Evolutionary conservation across 2,329 filamentous ascomycete species (phyloP).

Genomic region (Phialocephala subalpina): DNA sequence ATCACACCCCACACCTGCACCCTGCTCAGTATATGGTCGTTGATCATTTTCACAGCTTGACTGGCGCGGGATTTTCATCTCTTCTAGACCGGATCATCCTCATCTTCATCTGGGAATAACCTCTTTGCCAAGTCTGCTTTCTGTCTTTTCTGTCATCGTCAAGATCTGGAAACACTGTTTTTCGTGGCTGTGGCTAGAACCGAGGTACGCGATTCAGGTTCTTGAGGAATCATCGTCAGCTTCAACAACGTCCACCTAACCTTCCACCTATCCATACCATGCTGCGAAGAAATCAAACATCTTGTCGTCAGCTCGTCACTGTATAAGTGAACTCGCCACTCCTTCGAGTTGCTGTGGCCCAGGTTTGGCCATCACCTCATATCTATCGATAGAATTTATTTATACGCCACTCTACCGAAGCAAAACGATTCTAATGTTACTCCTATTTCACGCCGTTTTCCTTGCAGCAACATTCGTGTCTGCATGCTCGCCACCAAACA

Average conservation of each 20-base stretch:
- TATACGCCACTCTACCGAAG: neutral
- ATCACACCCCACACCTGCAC: conserved; percentile 2
- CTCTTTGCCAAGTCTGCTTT: neutral
- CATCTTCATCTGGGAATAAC: neutral
- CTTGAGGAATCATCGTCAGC: too few relatives aligned
- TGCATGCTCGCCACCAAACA: conserved; percentile 22
- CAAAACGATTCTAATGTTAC: neutral
- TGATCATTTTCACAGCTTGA: neutral
- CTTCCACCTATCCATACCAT: conserved; percentile 1
- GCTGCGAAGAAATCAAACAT: neutral
- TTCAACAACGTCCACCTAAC: neutral
- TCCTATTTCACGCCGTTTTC: neutral
- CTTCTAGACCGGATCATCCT: neutral
- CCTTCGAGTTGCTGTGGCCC: neutral
- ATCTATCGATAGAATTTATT: neutral
- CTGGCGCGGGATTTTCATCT: conserved; percentile 4
- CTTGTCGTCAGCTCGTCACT: neutral
- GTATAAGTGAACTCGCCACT: neutral
- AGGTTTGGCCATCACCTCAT: neutral
- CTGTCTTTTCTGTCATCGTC: conserved; percentile 3
- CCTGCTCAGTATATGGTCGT: neutral
- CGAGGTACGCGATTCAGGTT: neutral
- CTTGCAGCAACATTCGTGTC: neutral
- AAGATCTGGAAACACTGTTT: neutral
- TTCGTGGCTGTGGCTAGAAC: neutral